Conservation (phyloP, 345 rosid genomes). For the Diplotaxis tenuifolia region DNA sequence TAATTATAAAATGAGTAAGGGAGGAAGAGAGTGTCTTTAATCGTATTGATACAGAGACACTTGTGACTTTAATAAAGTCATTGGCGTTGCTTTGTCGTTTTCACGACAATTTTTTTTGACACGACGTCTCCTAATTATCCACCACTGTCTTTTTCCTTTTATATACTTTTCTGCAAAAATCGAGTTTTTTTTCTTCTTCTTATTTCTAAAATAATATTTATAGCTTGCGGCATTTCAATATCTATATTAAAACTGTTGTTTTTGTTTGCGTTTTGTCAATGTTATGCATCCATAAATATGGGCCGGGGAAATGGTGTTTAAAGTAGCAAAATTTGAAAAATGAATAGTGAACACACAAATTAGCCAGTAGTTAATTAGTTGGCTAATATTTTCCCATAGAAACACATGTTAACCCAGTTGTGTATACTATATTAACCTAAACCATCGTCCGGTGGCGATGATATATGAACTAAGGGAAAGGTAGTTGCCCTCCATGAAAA, state of each 20-base stretch:
- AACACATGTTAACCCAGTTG: neutral
- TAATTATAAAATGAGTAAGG: neutral
- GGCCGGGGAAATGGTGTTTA: neutral
- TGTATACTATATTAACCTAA: neutral
- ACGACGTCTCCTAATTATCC: conserved; percentile 40
- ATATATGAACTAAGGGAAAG: too few relatives aligned
- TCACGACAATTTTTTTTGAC: conserved; percentile 36
- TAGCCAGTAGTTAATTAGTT: neutral
- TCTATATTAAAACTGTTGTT: neutral
- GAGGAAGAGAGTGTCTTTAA: conserved; percentile 34
- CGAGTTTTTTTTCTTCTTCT: neutral
- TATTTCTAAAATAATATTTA: neutral
- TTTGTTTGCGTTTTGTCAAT: neutral
- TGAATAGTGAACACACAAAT: neutral
- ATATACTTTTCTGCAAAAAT: conserved; percentile 18
- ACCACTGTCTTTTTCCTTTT: conserved; percentile 20
- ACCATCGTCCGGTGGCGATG: neutral
- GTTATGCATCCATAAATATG: neutral
- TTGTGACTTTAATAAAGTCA: conserved; percentile 45
- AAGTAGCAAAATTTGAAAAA: neutral
- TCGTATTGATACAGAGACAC: conserved; percentile 39
- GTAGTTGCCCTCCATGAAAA: too few relatives aligned
- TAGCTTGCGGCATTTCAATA: neutral
- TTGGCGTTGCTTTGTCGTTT: conserved; percentile 41
- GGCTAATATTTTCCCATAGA: neutral